A percentile compares a stretch with the other conserved stretches of the same genome.
Conservation (phyloP, 352 stramenopile species). For the Globisporangium cederbergense region DNA sequence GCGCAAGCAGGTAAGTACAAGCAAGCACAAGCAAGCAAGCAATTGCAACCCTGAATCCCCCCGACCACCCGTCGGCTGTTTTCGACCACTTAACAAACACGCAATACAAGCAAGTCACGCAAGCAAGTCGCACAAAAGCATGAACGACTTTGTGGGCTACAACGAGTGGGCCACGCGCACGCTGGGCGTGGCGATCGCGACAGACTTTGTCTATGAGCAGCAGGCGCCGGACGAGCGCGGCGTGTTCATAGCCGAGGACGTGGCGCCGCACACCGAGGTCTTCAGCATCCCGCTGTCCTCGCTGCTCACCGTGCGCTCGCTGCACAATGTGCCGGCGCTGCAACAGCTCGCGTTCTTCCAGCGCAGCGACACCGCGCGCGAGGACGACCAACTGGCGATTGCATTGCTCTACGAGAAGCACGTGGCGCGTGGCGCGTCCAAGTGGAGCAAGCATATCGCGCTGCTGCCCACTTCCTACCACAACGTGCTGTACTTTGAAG, state of each 20-base stretch:
- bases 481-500: conserved; percentile 66
- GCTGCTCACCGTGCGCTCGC: conserved; percentile 49
- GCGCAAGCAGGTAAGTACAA: neutral
- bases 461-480: conserved; percentile 58
- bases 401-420: conserved; percentile 73
- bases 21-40: neutral
- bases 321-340: conserved; percentile 30
- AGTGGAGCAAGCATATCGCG: conserved; percentile 64
- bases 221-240: conserved; percentile 52
- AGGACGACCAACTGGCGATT: conserved; percentile 70
- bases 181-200: conserved; percentile 57
- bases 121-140: conserved; percentile 1
- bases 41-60: neutral
- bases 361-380: conserved; percentile 31
- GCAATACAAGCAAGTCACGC: conserved; percentile 3
- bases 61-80: neutral
- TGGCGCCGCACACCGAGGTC: conserved; percentile 65
- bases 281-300: conserved; percentile 62
- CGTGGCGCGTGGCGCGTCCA: conserved; percentile 35
- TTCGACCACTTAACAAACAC: conserved; percentile 8
- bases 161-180: conserved; percentile 63
- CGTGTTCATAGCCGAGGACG: conserved; percentile 81
- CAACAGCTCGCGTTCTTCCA: conserved; percentile 48
- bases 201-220: conserved; percentile 83
- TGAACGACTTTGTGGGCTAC: conserved; percentile 55